Evolutionary conservation across 768 basidiomycete genomes (phyloP).

Genomic region (Tubosaeta brunneosetosa): DNA sequence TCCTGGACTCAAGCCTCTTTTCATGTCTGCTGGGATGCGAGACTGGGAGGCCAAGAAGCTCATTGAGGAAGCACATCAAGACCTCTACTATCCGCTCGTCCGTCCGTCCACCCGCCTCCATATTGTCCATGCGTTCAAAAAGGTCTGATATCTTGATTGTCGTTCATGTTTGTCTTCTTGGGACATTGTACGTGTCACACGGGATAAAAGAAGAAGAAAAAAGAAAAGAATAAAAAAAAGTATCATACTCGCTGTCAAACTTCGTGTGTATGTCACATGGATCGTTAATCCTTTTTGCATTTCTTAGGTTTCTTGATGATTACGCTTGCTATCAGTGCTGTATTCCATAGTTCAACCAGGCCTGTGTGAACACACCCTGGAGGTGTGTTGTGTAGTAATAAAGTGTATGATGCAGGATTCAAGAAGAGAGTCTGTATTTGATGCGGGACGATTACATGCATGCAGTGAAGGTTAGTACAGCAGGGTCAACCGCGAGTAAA

Average conservation of each 20-base stretch:
- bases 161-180: conserved; percentile 2
- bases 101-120: conserved; percentile 50
- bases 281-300: conserved; percentile 77
- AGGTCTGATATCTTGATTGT: conserved; percentile 9
- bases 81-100: conserved; percentile 57
- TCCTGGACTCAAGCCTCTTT: conserved; percentile 57
- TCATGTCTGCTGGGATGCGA: conserved; percentile 49
- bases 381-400: conserved; percentile 13
- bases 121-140: conserved; percentile 51
- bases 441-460: conserved; percentile 19
- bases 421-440: background rate
- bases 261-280: conserved; percentile 33
- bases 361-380: background rate
- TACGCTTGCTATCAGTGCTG: conserved; percentile 2
- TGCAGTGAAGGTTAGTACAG: conserved; percentile 7
- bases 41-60: conserved; percentile 52
- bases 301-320: conserved; percentile 40
- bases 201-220: conserved; percentile 7
- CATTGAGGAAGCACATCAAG: conserved; percentile 58
- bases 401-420: conserved; percentile 5
- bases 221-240: conserved; percentile 20
- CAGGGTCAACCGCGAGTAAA: conserved; percentile 68
- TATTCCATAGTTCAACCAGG: conserved; percentile 5
- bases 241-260: conserved; percentile 19
- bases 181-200: conserved; percentile 18